phyloP scores from a whole-genome alignment of 2,329 filamentous ascomycete genomes.

The Hymenotorrendiella dingleyae region DNA sequence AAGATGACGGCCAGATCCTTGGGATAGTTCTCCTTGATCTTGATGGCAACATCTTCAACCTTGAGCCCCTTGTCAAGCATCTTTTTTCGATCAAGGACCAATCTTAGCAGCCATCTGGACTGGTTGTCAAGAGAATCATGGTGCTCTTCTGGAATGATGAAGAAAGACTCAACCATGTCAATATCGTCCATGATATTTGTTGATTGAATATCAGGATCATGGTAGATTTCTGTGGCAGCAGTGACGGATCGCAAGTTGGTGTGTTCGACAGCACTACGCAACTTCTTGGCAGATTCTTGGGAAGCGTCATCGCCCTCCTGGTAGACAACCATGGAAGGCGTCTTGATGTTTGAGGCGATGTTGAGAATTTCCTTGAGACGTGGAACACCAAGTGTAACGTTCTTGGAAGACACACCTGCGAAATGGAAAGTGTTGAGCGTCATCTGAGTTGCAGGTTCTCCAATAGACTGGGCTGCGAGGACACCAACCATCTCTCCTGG shows the following conservation, averaged over 20 bases:
- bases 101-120: conserved; percentile 91
- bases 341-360: conserved; percentile 96
- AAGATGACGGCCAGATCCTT: conserved; percentile 87
- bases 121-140: conserved; percentile 61
- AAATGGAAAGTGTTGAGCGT: conserved; percentile 99
- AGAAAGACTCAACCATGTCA: conserved; percentile 96
- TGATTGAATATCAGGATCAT: conserved; percentile 81
- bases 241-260: conserved; percentile 90
- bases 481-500: conserved; percentile 99
- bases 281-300: conserved; percentile 75
- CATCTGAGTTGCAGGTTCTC: conserved; percentile 98
- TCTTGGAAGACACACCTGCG: conserved; percentile 98
- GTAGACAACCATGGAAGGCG: conserved; percentile 92
- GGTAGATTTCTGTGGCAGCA: conserved; percentile 91
- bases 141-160: conserved; percentile 79
- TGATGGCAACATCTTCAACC: conserved; percentile 83
- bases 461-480: conserved; percentile 94
- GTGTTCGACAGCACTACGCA: conserved; percentile 89
- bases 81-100: conserved; percentile 88
- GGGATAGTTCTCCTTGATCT: conserved; percentile 84
- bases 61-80: conserved; percentile 89
- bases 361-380: conserved; percentile 99
- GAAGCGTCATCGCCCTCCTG: conserved; percentile 58
- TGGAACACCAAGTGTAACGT: conserved; percentile 97
- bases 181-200: conserved; percentile 83